phyloP scores from a whole-genome alignment of 257 asterid genomes.

The Primulina tabacum region DNA sequence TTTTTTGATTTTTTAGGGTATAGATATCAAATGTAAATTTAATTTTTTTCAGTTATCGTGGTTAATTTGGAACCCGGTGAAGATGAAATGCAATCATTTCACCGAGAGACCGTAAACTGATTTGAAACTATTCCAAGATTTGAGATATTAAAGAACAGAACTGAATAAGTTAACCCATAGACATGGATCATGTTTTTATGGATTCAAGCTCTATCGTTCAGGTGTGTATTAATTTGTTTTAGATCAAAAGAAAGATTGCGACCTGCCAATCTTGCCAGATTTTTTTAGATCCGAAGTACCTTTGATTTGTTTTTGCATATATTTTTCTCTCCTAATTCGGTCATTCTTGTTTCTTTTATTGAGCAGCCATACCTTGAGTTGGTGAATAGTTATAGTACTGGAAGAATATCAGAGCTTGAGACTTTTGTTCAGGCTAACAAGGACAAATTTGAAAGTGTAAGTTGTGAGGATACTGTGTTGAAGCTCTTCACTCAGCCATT shows the following conservation, averaged over 20 bases:
- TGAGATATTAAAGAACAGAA: background rate
- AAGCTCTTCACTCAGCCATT: slow-evolving; percentile 13
- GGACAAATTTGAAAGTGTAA: slow-evolving; percentile 76
- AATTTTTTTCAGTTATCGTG: background rate
- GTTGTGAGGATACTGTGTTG: slow-evolving; percentile 28
- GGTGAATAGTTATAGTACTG: slow-evolving; percentile 63
- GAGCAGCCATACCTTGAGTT: slow-evolving; percentile 82
- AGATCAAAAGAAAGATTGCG: background rate
- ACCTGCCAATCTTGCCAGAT: background rate
- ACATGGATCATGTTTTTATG: background rate
- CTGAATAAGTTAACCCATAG: background rate
- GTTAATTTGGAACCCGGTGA: background rate
- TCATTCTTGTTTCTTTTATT: slow-evolving; percentile 14
- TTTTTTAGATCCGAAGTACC: background rate
- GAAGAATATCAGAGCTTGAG: slow-evolving; percentile 78
- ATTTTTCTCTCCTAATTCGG: background rate
- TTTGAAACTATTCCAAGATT: slow-evolving; percentile 2
- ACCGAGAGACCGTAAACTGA: background rate
- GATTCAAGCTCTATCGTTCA: background rate
- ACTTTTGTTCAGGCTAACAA: slow-evolving; percentile 53
- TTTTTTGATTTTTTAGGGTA: too few species aligned
- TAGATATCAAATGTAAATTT: background rate
- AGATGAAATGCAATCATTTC: background rate
- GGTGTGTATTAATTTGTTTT: background rate
- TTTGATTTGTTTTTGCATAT: background rate